Percentiles rank a stretch among this genome's conserved stretches.
Conservation (phyloP, 306 rosid genomes). For the Amphicarpaea edgeworthii region DNA sequence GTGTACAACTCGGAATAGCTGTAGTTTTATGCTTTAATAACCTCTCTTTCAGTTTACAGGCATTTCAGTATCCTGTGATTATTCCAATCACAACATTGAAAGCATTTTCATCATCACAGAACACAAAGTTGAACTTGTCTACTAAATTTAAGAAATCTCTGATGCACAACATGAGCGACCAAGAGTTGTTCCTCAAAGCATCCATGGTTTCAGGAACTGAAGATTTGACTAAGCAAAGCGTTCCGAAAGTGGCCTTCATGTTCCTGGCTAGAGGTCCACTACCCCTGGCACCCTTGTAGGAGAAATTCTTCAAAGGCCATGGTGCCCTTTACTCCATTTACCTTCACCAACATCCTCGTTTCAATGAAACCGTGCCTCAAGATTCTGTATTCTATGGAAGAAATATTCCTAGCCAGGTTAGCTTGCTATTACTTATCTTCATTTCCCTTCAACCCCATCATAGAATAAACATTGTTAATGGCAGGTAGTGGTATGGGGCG, state of each 20-base stretch:
- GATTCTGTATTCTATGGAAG: constrained; percentile 65
- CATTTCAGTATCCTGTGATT: neutral
- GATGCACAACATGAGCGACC: too few species aligned
- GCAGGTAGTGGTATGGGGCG: too few species aligned
- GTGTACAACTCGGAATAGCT: constrained; percentile 56
- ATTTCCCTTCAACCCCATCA: constrained; percentile 3
- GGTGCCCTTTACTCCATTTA: constrained; percentile 60
- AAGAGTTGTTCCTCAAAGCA: too few species aligned
- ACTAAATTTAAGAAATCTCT: too few species aligned
- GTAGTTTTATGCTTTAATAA: constrained; percentile 43
- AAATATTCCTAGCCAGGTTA: constrained; percentile 71
- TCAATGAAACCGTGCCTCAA: constrained; percentile 47
- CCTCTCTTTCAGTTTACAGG: constrained; percentile 44
- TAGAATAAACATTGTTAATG: too few species aligned
- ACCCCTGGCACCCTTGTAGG: constrained; percentile 66
- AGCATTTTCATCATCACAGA: neutral
- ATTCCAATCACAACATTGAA: neutral
- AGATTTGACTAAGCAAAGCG: too few species aligned
- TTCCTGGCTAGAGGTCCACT: constrained; percentile 62
- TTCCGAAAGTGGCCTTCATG: constrained; percentile 77
- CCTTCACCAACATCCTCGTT: constrained; percentile 67
- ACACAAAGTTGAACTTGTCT: neutral
- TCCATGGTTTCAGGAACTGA: too few species aligned
- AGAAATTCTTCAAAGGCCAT: constrained; percentile 61
- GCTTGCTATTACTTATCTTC: neutral